Evolutionary conservation across 108 stramenopile genomes (phyloP).

Genomic region (Asterionellopsis glacialis): DNA sequence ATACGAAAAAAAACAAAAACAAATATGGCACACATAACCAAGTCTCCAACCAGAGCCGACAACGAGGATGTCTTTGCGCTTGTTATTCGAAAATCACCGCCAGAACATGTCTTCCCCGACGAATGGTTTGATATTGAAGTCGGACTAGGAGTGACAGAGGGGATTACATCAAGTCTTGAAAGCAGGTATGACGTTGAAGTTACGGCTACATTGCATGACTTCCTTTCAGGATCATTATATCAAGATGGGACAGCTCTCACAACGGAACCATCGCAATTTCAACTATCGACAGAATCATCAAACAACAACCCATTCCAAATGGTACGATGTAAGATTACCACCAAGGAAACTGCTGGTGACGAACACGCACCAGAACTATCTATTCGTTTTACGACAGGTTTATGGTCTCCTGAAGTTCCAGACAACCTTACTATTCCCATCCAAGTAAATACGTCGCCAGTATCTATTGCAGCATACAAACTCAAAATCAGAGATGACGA

Average conservation of each 20-base stretch:
- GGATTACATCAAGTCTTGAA: neutral
- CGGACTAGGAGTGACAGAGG: slow-evolving; percentile 10
- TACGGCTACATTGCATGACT: neutral
- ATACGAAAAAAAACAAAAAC: too few species aligned
- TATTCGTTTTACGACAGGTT: neutral
- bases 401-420: neutral
- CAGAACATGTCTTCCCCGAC: slow-evolving; percentile 34
- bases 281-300: too few species aligned
- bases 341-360: neutral
- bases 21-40: too few species aligned
- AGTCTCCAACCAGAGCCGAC: too few species aligned
- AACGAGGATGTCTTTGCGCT: too few species aligned
- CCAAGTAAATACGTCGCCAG: slow-evolving; percentile 7
- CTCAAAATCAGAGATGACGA: slow-evolving; percentile 15
- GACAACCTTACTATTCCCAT: neutral
- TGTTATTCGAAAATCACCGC: slow-evolving; percentile 36
- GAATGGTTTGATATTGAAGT: slow-evolving; percentile 46
- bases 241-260: neutral
- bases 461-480: slow-evolving; percentile 44
- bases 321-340: neutral
- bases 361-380: slow-evolving; percentile 6
- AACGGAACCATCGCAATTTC: neutral
- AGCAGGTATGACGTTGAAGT: neutral
- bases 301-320: neutral
- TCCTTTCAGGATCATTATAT: neutral